These are phyloP conservation scores for Dioscorea cayenensis DNA, from an alignment of 116 monocot species.

Conservation along the genomic window DNA sequence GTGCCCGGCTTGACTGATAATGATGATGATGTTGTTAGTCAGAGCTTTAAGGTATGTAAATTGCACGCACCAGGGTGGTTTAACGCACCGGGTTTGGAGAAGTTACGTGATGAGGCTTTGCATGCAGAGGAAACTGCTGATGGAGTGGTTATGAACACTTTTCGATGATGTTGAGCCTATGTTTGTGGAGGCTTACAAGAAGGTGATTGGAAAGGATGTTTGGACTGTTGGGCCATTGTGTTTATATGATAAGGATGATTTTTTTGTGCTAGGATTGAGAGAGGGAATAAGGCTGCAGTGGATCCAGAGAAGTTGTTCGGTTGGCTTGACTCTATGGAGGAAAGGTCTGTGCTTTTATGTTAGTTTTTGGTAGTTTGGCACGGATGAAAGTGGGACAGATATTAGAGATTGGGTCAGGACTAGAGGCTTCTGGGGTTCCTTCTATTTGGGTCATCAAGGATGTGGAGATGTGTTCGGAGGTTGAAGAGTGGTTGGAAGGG, in stretches of 20 bases:
- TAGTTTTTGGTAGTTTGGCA: constrained; percentile 27
- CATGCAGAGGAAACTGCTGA: no score
- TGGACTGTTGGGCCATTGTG: no score
- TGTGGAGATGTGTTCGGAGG: background rate
- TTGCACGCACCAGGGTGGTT: constrained; percentile 14
- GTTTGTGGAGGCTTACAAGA: no score
- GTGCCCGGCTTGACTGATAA: constrained; percentile 14
- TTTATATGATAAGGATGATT: constrained; percentile 11
- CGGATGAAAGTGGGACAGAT: constrained; percentile 3
- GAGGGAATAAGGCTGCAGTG: constrained; percentile 18
- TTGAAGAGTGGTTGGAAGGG: constrained; percentile 2
- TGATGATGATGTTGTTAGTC: background rate
- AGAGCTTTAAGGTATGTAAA: background rate
- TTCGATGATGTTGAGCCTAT: no score
- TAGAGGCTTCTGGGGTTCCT: constrained; percentile 18
- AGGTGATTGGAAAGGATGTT: no score
- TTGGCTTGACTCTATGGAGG: constrained; percentile 26
- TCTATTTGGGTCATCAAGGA: constrained; percentile 37
- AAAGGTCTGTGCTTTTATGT: constrained; percentile 23
- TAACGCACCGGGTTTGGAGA: background rate
- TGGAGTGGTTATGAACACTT: no score
- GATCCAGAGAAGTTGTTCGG: constrained; percentile 6
- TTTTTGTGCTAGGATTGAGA: background rate
- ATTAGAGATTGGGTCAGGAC: constrained; percentile 22
- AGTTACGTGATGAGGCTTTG: no score